These are phyloP conservation scores for Sarcodon sp. DNA, from an alignment of 768 basidiomycete species.

Conservation along the genomic window DNA sequence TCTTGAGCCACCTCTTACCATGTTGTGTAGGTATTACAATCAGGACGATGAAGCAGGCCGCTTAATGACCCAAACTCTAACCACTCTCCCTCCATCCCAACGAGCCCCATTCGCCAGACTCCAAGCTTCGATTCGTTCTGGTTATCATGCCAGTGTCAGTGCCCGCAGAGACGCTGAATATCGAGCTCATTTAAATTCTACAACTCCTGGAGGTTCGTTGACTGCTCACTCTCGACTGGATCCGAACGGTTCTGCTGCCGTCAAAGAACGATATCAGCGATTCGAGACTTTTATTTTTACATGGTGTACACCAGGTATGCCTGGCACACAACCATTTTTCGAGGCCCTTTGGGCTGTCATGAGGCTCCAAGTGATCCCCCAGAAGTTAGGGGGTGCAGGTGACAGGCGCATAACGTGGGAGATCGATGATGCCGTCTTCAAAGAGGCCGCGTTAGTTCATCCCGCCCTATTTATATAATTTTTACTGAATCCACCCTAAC, in stretches of 20 bases:
- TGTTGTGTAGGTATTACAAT: slow-evolving; percentile 56
- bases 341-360: slow-evolving; percentile 65
- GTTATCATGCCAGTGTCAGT: slow-evolving; percentile 73
- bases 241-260: slow-evolving; percentile 48
- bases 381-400: slow-evolving; percentile 73
- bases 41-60: slow-evolving; percentile 72
- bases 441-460: slow-evolving; percentile 77
- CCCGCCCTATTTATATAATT: slow-evolving; percentile 5
- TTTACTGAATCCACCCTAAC: slow-evolving; percentile 10
- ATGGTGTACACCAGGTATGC: slow-evolving; percentile 83
- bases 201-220: slow-evolving; percentile 68
- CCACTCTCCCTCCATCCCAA: slow-evolving; percentile 70
- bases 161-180: slow-evolving; percentile 72
- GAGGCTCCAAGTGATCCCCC: slow-evolving; percentile 71
- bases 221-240: slow-evolving; percentile 61
- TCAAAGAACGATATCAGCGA: slow-evolving; percentile 67
- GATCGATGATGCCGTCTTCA: slow-evolving; percentile 88
- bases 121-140: slow-evolving; percentile 77
- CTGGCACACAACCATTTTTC: slow-evolving; percentile 85
- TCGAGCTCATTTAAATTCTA: slow-evolving; percentile 71
- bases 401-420: slow-evolving; percentile 70
- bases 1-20: not conserved
- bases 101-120: slow-evolving; percentile 79
- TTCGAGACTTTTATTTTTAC: slow-evolving; percentile 62
- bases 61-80: slow-evolving; percentile 71